phyloP scores from a whole-genome alignment of 441 rosid species.

The Rhodomyrtus psidioides region DNA sequence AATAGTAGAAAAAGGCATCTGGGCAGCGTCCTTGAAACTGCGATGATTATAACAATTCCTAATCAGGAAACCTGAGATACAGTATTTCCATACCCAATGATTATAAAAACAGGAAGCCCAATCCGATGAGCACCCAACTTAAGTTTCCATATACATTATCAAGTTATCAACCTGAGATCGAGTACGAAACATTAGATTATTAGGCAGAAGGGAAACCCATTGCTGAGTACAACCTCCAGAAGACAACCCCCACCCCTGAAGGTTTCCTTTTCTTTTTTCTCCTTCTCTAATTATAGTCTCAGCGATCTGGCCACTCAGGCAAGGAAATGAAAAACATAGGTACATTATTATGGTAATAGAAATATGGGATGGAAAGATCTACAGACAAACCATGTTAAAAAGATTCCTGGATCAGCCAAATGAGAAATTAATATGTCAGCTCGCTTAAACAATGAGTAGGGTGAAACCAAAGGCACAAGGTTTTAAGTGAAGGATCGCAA shows the following conservation, averaged over 20 bases:
- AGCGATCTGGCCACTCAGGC: not conserved
- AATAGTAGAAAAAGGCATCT: constrained; percentile 75
- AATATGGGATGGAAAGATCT: not conserved
- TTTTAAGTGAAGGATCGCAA: not conserved
- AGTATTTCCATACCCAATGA: not conserved
- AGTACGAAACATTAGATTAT: not conserved
- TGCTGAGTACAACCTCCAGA: not conserved
- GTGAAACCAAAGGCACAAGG: not conserved
- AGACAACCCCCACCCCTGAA: not conserved
- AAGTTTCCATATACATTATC: not conserved
- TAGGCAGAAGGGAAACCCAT: not conserved
- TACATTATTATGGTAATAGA: not conserved
- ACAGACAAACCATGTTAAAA: not conserved
- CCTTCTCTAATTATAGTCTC: not conserved
- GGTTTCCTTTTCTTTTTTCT: not conserved
- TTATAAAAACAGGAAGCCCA: not conserved
- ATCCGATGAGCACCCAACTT: not conserved
- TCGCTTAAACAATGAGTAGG: not conserved
- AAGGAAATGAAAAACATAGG: not conserved
- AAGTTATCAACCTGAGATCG: not conserved
- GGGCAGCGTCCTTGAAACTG: constrained; percentile 85
- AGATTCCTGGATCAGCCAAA: not conserved
- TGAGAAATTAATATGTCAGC: not conserved
- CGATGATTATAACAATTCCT: not conserved
- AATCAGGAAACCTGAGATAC: constrained; percentile 12